Evolutionary conservation across 2,329 filamentous ascomycete genomes (phyloP), one percentile per base, ranked within the genome.

Genomic region (Tricladium varicosporioides): DNA sequence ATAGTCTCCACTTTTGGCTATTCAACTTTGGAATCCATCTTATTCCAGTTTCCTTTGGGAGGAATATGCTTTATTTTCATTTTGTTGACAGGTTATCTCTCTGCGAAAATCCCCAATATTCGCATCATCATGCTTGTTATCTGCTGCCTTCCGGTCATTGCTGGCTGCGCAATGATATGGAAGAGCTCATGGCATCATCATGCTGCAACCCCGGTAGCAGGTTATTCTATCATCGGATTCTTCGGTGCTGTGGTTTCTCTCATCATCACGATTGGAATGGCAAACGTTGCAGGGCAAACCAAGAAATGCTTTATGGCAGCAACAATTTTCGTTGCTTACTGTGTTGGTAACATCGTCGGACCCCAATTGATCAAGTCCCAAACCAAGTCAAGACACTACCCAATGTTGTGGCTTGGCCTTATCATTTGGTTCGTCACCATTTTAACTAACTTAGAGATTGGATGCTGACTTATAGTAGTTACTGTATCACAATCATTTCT

Each of bases 291-390:
- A 0, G 88, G 89, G 0, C 81, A 88, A 19, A 91, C 88, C 0
- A 92, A 92, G 74, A 91, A 91, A 76, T 88, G 84, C 61, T 85
- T 88, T 65, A 90, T 88, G 78, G 86, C 88, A 0, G 84, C 85
- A 0, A 84, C 85, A 0, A 86, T 89, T 1, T 92, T 91, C 60
- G 86, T 89, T 0, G 87, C 86, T 0, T 91, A 91, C 67, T 89
- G 86, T 54, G 84, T 91, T 5, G 83, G 88, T 1, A 91, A 91
- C 64, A 91, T 92, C 51, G 83, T 91, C 19, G 88, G 88, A 0
- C 88, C 88, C 2, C 86, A 89, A 71, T 75, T 91, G 42, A 81
- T 91, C 43, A 82, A 82, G 64, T 85, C 80, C n/a, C 75, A 87
- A 70, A 86, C 84, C 0, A 86, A 86, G 62, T 72, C 68, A 0